phyloP scores from a whole-genome alignment of 345 rosid species.

The Pistacia vera region DNA sequence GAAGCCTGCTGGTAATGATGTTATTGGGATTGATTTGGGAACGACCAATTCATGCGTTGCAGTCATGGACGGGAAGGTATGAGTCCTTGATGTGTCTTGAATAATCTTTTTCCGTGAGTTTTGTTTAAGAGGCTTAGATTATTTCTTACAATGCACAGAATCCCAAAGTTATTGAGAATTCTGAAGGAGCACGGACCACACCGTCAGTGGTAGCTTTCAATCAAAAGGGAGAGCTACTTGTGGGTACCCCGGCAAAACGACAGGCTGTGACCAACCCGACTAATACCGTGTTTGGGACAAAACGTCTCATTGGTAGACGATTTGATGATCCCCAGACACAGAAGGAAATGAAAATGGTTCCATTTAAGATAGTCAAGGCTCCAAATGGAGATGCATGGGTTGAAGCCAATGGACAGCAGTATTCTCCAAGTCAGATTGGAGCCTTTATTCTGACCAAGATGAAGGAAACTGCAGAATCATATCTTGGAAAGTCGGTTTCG shows the following conservation, averaged over 20 bases:
- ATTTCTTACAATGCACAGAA: constrained; percentile 40
- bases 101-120: neutral
- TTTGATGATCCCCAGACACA: constrained; percentile 79
- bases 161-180: constrained; percentile 87
- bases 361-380: constrained; percentile 80
- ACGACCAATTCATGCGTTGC: constrained; percentile 97
- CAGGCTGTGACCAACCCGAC: constrained; percentile 92
- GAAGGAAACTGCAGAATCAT: constrained; percentile 92
- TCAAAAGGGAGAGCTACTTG: constrained; percentile 73
- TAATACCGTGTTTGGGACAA: constrained; percentile 77
- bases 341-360: constrained; percentile 90
- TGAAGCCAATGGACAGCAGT: constrained; percentile 78
- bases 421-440: constrained; percentile 88
- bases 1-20: constrained; percentile 82
- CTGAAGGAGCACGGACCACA: constrained; percentile 92
- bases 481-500: constrained; percentile 66
- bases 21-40: constrained; percentile 95
- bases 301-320: constrained; percentile 80
- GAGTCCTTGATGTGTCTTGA: neutral
- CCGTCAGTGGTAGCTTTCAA: constrained; percentile 91
- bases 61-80: constrained; percentile 98
- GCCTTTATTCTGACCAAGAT: constrained; percentile 84
- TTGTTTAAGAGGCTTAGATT: neutral
- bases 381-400: constrained; percentile 98
- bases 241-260: constrained; percentile 92